Base-by-base conservation (phyloP, 2,329 filamentous ascomycete species). In the Cladorrhinum sp. region DNA sequence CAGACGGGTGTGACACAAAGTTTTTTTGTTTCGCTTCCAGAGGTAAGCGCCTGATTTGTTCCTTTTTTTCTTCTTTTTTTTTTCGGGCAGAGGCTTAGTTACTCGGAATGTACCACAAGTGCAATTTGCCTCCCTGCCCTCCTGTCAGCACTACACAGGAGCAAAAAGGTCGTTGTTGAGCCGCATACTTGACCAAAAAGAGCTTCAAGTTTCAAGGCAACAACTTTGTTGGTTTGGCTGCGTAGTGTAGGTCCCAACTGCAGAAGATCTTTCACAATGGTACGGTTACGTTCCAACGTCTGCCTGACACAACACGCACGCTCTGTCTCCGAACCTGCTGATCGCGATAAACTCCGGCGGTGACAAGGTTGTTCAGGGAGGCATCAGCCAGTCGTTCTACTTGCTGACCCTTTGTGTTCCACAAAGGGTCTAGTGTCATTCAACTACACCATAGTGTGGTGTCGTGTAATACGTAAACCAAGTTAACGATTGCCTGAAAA, bases 371-470 rank as follows among this genome's bases (percentile, higher is more conserved):
- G 7, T 8, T 36, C 5, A 29, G 36, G 16, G 36, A n/a, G 36
- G 10, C 36, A 41, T 13, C 36, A 41, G 36, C 36, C 36, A 4
- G 36, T 13, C 36, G 6, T 23, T 10, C 32, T 12, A 18, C 24
- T 54, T 54, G 51, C 51, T 54, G 51, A 38, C 51, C 32, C 24
- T 53, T 36, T 55, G 52, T 55, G 27, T 38, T 25, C 6, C 52
- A 29, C 32, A 18, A 45, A 45, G 8, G 8, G n/a, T n/a, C 41
- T 45, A 45, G 41, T 18, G 41, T 45, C 41, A 45, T 45, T n/a
- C 16, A 45, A 13, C 18, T n/a, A 36, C 32, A 36, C 32, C 25
- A n/a, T 29, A 10, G 25, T 29, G 25, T 29, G 25, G 25, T 29
- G 25, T 29, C n/a, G n/a, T 29, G 10, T 29, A 29, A 29, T 5